Percentiles rank a stretch among this genome's conserved stretches.
Conservation (phyloP, 73 alveolate species). For the Paramecium caudatum region DNA sequence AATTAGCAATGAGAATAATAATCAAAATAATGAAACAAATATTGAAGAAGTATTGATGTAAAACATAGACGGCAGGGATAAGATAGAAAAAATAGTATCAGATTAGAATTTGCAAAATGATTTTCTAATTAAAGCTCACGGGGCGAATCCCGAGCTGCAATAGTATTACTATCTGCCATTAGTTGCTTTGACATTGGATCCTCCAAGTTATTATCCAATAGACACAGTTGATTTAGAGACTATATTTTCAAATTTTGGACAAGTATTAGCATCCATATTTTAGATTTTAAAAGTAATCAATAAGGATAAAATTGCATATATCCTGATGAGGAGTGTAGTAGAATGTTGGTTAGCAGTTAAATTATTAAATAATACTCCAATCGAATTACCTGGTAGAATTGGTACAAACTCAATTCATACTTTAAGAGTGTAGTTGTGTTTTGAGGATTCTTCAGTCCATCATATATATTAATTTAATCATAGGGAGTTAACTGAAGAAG, state of each 20-base stretch:
- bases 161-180: slow-evolving; percentile 47
- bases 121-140: slow-evolving; percentile 26
- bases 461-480: slow-evolving; percentile 56
- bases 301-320: slow-evolving; percentile 31
- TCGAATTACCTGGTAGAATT: slow-evolving; percentile 28
- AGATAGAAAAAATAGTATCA: slow-evolving; percentile 2
- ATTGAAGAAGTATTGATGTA: slow-evolving; percentile 29
- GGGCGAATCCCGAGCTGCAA: background rate
- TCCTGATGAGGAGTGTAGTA: slow-evolving; percentile 36
- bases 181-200: slow-evolving; percentile 21
- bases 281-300: slow-evolving; percentile 47
- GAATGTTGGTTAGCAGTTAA: slow-evolving; percentile 61
- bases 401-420: slow-evolving; percentile 4
- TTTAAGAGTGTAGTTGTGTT: slow-evolving; percentile 35
- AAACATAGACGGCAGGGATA: slow-evolving; percentile 7
- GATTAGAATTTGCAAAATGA: slow-evolving; percentile 13
- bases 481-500: slow-evolving; percentile 11
- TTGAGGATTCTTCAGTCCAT: slow-evolving; percentile 58
- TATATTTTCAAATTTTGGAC: slow-evolving; percentile 26
- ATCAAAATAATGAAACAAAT: background rate
- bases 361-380: slow-evolving; percentile 15
- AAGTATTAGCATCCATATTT: background rate
- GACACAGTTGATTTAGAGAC: slow-evolving; percentile 46
- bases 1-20: slow-evolving; percentile 34
- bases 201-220: slow-evolving; percentile 12